phyloP scores from a whole-genome alignment of 2,329 filamentous ascomycete species.

The Arthrobotrys iridis region DNA sequence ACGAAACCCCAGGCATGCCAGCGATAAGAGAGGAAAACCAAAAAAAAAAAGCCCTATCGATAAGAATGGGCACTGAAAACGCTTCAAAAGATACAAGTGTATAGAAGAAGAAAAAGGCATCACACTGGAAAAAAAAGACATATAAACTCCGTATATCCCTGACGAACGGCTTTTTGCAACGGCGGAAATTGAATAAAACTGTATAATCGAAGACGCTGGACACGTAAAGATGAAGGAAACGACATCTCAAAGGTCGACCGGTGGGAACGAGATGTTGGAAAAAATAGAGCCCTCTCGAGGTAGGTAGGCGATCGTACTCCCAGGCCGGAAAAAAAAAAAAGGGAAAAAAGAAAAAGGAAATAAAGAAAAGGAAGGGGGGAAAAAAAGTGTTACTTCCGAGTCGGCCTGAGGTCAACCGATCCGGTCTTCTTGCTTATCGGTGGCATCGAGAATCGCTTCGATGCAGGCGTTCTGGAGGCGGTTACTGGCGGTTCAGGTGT shows the following conservation, averaged over 20 bases:
- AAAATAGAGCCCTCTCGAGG: neutral
- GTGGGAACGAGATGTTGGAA: neutral
- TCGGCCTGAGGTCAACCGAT: conserved; percentile 35
- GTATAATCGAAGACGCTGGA: conserved; percentile 3
- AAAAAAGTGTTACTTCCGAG: conserved; percentile 34
- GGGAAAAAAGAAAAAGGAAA: neutral
- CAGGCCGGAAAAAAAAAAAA: conserved; percentile 8
- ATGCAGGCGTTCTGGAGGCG: neutral
- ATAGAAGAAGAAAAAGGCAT: conserved; percentile 3
- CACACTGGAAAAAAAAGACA: conserved; percentile 18
- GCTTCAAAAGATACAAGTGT: too few relatives aligned
- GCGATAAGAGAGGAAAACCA: neutral
- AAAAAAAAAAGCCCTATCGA: neutral
- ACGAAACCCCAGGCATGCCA: conserved; percentile 9
- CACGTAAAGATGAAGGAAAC: neutral
- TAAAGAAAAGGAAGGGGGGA: neutral
- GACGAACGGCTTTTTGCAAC: conserved; percentile 43
- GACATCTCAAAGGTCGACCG: neutral
- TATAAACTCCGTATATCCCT: conserved; percentile 52
- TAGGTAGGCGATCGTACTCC: too few relatives aligned
- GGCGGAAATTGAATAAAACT: conserved; percentile 1
- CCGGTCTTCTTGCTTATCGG: conserved; percentile 45
- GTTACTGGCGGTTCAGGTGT: conserved; percentile 31
- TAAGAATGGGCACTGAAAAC: too few relatives aligned
- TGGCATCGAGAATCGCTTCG: conserved; percentile 50